A percentile compares a stretch with the other conserved stretches of the same genome.
Evolutionary conservation across 495 filamentous ascomycete genomes (phyloP).

Genomic region (Penicillium egyptiacum): DNA sequence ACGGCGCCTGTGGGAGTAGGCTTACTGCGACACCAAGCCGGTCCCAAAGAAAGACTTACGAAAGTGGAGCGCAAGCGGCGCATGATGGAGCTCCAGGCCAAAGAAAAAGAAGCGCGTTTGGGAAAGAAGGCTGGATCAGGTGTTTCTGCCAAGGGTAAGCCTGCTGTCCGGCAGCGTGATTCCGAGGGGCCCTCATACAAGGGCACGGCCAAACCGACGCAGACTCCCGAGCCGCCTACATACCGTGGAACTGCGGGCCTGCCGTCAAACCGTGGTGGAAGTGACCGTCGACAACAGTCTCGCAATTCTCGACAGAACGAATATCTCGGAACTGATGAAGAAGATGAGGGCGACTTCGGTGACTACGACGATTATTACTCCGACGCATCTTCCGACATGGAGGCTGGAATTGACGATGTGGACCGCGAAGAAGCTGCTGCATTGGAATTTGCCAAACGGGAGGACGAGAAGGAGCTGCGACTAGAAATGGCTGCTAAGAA

Average conservation of each 20-base stretch:
- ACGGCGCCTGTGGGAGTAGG: constrained; percentile 38
- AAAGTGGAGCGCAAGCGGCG: constrained; percentile 43
- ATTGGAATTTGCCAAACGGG: constrained; percentile 50
- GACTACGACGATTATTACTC: constrained; percentile 57
- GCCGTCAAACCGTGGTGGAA: constrained; percentile 26
- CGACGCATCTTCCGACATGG: constrained; percentile 64
- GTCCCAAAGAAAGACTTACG: constrained; percentile 41
- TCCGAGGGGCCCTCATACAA: constrained; percentile 46
- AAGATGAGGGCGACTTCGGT: constrained; percentile 48
- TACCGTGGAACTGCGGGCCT: constrained; percentile 60
- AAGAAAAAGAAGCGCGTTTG: constrained; percentile 34
- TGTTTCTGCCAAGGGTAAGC: constrained; percentile 23
- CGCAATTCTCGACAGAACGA: constrained; percentile 42
- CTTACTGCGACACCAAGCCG: constrained; percentile 39
- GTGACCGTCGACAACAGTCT: constrained; percentile 38
- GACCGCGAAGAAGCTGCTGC: constrained; percentile 58
- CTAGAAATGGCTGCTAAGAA: constrained; percentile 55
- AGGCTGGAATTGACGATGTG: constrained; percentile 60
- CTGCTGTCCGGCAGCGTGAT: constrained; percentile 27
- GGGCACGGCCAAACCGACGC: constrained; percentile 52
- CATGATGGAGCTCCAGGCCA: constrained; percentile 33
- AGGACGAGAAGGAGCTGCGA: constrained; percentile 58
- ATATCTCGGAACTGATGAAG: constrained; percentile 51
- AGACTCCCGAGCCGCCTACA: constrained; percentile 32
- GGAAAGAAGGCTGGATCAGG: constrained; percentile 28